Evolutionary conservation across 2,329 filamentous ascomycete species (phyloP).

Genomic region (Amauroascus verrucosus): DNA sequence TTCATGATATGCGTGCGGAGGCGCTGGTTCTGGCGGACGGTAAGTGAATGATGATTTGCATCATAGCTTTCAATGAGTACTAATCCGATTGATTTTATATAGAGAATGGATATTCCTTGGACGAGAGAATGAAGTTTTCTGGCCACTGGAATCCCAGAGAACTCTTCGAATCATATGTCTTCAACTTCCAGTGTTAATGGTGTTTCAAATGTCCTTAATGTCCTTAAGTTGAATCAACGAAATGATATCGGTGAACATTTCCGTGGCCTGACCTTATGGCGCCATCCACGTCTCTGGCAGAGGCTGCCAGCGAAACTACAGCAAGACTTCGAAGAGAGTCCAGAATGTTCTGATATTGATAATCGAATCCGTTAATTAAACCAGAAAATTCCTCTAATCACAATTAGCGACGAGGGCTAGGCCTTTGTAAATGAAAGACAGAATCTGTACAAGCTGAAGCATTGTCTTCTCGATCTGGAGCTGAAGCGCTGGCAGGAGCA

Average conservation of each 20-base stretch:
- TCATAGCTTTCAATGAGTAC: neutral
- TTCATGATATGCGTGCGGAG: constrained; percentile 1
- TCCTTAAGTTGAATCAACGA: neutral
- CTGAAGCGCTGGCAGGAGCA: neutral
- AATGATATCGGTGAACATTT: neutral
- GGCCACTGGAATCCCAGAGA: neutral
- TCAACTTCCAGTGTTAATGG: neutral
- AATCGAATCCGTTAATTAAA: neutral
- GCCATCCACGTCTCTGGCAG: neutral
- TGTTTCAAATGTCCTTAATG: neutral
- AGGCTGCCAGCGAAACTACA: constrained; percentile 1
- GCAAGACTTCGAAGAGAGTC: neutral
- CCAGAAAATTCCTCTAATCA: no score
- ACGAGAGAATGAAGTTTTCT: neutral
- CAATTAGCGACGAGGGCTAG: neutral
- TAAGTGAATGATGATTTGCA: neutral
- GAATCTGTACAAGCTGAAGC: neutral
- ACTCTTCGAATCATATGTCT: neutral
- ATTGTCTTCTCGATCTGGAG: neutral
- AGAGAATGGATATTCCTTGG: neutral
- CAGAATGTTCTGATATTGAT: neutral
- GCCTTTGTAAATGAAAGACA: neutral
- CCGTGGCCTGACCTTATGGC: neutral
- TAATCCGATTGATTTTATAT: neutral
- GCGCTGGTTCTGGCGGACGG: constrained; percentile 3